Base-by-base conservation (phyloP, 768 basidiomycete species). In the Pleurotus tuoliensis region DNA sequence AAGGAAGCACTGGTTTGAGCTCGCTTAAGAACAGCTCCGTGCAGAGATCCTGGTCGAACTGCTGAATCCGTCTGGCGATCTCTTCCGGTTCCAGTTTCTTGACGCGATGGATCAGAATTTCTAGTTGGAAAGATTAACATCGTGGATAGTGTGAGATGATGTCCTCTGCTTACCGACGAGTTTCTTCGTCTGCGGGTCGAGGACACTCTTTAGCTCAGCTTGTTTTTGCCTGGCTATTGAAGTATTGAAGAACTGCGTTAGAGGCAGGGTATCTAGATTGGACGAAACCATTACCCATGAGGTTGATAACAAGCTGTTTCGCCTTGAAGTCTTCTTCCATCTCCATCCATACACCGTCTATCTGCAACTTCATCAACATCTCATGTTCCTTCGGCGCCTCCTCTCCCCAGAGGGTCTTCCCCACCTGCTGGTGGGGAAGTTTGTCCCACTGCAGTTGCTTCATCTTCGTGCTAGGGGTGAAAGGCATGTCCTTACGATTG, bases 361-460 rank as follows among this genome's bases (percentile, higher is more conserved):
- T 71, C 64, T 89, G 87, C 47, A 99, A 72, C 69, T 90, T 91
- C 68, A 84, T 80, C 43, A 94, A 71, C 80, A 94, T 92, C 62
- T 91, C 87, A 59, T 82, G 76, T 65, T 93, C 91, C 64, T 84
- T 86, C 61, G 84, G 75, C 1, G 81, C 72, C 58, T 92, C 90
- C 39, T 81, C 80, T 52, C 79, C 88, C 90, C 94, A 99, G 12
- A 98, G 74, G 0, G 95, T 98, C 67, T 88, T 89, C 1, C 76
- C 76, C 34, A 93, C 86, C 63, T 91, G 87, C 61, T 90, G 87
- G 56, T 93, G 93, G 20, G 91, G 86, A n/a, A 99, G 79, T 66
- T 98, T 98, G 68, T 98, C 95, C 96, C 96, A 99, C 67, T 98
- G 95, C 55, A 99, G 76, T 68, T 98, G 94, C 68, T 98, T 98